Percentiles rank a stretch among this genome's conserved stretches.
Conservation (phyloP, 768 basidiomycete genomes). For the Mycena chlorophos region DNA sequence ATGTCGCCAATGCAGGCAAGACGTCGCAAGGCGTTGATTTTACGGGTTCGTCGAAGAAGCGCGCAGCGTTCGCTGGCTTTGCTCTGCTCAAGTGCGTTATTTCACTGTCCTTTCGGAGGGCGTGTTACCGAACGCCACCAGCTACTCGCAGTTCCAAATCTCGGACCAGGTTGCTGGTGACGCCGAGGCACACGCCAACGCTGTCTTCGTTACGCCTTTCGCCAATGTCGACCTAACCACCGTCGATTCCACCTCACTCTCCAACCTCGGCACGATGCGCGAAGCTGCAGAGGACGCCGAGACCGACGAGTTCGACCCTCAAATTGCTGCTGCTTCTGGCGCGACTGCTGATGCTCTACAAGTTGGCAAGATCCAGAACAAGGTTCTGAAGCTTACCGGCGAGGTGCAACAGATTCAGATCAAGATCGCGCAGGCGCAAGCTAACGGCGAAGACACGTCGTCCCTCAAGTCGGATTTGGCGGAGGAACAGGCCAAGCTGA, state of each 20-base stretch:
- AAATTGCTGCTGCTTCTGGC: slow-evolving; percentile 35
- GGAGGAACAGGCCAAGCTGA: slow-evolving; percentile 36
- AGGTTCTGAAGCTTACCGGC: slow-evolving; percentile 44
- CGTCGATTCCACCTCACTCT: slow-evolving; percentile 28
- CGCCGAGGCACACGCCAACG: slow-evolving; percentile 37
- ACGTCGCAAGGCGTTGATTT: not conserved
- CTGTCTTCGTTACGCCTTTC: slow-evolving; percentile 41
- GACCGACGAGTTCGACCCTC: slow-evolving; percentile 38
- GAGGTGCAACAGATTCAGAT: slow-evolving; percentile 36
- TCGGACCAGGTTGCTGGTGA: slow-evolving; percentile 38
- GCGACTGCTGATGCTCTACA: slow-evolving; percentile 35
- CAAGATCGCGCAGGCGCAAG: slow-evolving; percentile 38
- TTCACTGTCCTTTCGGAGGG: not conserved
- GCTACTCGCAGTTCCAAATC: slow-evolving; percentile 37
- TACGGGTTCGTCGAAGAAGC: not conserved
- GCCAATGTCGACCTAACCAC: slow-evolving; percentile 34
- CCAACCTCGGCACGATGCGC: slow-evolving; percentile 31
- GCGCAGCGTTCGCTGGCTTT: not conserved
- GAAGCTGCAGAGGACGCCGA: slow-evolving; percentile 39
- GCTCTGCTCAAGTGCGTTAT: not conserved
- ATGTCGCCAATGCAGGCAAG: not conserved
- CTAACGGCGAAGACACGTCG: slow-evolving; percentile 31
- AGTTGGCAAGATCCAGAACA: slow-evolving; percentile 46
- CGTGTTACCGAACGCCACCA: not conserved
- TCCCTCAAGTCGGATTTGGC: slow-evolving; percentile 27